These are phyloP conservation scores for Canna indica DNA, from an alignment of 176 grass and related monocot species.

Conservation along the genomic window DNA sequence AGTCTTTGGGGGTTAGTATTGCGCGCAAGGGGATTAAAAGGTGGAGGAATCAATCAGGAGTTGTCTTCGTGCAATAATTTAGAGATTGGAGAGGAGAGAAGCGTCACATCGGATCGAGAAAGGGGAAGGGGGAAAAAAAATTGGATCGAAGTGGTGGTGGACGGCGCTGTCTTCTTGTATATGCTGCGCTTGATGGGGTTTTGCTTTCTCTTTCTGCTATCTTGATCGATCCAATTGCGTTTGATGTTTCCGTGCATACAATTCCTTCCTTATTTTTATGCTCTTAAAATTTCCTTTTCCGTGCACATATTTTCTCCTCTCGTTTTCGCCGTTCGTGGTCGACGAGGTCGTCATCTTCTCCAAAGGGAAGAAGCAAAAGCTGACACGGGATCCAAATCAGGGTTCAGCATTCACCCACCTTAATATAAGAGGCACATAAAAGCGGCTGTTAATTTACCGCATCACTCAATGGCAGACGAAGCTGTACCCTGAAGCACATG, in stretches of 20 bases:
- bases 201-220: background rate
- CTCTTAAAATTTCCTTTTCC: background rate
- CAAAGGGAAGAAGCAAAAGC: background rate
- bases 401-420: no score
- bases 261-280: background rate
- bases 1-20: background rate
- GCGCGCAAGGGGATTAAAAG: background rate
- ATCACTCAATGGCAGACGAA: no score
- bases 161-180: background rate
- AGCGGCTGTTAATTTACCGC: no score
- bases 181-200: background rate
- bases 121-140: background rate
- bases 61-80: conserved; percentile 3
- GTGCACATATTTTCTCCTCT: background rate
- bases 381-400: no score
- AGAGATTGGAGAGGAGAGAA: background rate
- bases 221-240: background rate
- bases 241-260: background rate
- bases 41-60: background rate
- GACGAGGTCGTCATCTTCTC: background rate
- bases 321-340: no score
- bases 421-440: no score
- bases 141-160: background rate
- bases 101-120: conserved; percentile 5
- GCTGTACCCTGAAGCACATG: no score